Percentiles rank a stretch among this genome's conserved stretches.
Evolutionary conservation across 2,329 filamentous ascomycete genomes (phyloP).

Genomic region (Sclerotinia trifoliorum): DNA sequence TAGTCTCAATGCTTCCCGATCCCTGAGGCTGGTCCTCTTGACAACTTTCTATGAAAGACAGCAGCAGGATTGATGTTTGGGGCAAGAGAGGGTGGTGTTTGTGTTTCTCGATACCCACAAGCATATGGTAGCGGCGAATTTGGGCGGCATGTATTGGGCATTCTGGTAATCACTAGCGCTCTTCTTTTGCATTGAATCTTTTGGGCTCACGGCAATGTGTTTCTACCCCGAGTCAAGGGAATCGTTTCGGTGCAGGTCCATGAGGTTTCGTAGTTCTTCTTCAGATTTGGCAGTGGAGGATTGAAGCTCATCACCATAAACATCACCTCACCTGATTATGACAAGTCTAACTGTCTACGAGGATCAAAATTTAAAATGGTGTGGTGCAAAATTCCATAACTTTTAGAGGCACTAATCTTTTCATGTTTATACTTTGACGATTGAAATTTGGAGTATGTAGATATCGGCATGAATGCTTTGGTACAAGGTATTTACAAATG

Average conservation of each 20-base stretch:
- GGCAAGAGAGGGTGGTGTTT: background rate
- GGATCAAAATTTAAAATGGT: background rate
- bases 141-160: background rate
- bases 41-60: background rate
- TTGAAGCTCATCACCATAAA: background rate
- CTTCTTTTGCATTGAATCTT: background rate
- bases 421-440: background rate
- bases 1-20: background rate
- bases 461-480: background rate
- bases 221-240: background rate
- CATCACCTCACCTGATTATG: background rate
- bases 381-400: background rate
- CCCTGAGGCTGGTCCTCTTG: background rate
- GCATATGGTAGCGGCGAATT: background rate
- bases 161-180: background rate
- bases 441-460: background rate
- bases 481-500: background rate
- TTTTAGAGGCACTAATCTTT: background rate
- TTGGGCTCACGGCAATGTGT: background rate
- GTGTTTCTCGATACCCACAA: background rate
- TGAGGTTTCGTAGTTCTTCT: background rate
- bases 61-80: background rate
- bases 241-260: background rate
- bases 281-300: background rate
- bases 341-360: background rate